phyloP scores from a whole-genome alignment of 495 filamentous ascomycete species.

The Acidiella bohemica region DNA sequence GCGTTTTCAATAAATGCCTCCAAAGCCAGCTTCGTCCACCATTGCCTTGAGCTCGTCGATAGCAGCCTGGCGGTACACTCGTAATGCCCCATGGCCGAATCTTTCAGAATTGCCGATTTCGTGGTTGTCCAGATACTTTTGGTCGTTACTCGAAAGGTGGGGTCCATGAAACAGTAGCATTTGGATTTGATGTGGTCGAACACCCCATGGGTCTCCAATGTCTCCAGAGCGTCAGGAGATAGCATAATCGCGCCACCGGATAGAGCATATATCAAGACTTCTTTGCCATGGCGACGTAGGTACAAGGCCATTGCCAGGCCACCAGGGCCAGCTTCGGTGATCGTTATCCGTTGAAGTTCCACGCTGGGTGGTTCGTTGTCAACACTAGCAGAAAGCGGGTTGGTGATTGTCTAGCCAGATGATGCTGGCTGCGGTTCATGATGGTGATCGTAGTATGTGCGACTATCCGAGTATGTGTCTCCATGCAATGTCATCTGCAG shows the following conservation, averaged over 20 bases:
- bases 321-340: slow-evolving; percentile 17
- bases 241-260: slow-evolving; percentile 41
- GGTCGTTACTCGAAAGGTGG: slow-evolving; percentile 32
- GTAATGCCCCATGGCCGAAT: slow-evolving; percentile 34
- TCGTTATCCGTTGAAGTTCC: too few relatives aligned
- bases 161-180: slow-evolving; percentile 28
- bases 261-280: slow-evolving; percentile 35
- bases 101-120: slow-evolving; percentile 32
- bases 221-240: slow-evolving; percentile 37
- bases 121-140: slow-evolving; percentile 31
- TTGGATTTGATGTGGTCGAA: slow-evolving; percentile 28
- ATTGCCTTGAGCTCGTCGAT: slow-evolving; percentile 29
- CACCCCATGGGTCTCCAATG: slow-evolving; percentile 35
- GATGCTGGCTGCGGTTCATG: too few relatives aligned
- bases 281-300: slow-evolving; percentile 30
- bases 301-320: slow-evolving; percentile 37
- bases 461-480: too few relatives aligned
- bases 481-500: too few relatives aligned
- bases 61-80: slow-evolving; percentile 33
- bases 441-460: too few relatives aligned
- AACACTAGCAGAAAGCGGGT: too few relatives aligned
- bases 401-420: too few relatives aligned
- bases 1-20: slow-evolving; percentile 32
- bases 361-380: too few relatives aligned
- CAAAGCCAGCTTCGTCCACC: slow-evolving; percentile 27